Conservation (phyloP, 768 basidiomycete genomes). For the Symmetrospora coprosmae region DNA sequence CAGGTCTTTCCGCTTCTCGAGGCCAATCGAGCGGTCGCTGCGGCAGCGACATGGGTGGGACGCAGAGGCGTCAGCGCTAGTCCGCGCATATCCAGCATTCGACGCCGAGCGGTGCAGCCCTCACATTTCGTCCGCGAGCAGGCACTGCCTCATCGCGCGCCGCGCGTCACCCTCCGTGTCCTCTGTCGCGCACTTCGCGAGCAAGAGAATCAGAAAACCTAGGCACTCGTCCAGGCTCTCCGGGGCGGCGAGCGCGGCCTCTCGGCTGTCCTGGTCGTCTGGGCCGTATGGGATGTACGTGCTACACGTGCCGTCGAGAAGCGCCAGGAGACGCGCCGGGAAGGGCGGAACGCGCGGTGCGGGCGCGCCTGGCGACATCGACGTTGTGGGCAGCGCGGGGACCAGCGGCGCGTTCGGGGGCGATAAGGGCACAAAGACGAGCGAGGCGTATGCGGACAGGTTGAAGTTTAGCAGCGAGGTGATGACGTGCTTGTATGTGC, state of each 20-base stretch:
- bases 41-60: too few relatives aligned
- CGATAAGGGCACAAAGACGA: background rate
- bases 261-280: conserved; percentile 14
- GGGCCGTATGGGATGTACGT: conserved; percentile 8
- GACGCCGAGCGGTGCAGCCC: conserved; percentile 24
- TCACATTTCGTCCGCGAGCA: conserved; percentile 58
- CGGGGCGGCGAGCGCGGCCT: conserved; percentile 10
- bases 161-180: conserved; percentile 50
- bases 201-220: conserved; percentile 59
- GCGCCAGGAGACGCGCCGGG: background rate
- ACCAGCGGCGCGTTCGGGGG: background rate
- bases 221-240: conserved; percentile 60
- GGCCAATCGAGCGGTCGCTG: conserved; percentile 57
- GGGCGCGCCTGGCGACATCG: background rate
- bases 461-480: conserved; percentile 7
- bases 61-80: background rate
- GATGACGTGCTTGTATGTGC: conserved; percentile 16
- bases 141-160: conserved; percentile 48
- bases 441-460: background rate
- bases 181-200: conserved; percentile 51
- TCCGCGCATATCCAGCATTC: background rate
- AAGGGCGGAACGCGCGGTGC: conserved; percentile 17
- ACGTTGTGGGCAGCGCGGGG: conserved; percentile 1
- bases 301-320: background rate
- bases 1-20: conserved; percentile 59